Percentiles rank a stretch among this genome's conserved stretches.
Conservation (phyloP, 2,329 filamentous ascomycete genomes). For the Xylariaceae sp. region DNA sequence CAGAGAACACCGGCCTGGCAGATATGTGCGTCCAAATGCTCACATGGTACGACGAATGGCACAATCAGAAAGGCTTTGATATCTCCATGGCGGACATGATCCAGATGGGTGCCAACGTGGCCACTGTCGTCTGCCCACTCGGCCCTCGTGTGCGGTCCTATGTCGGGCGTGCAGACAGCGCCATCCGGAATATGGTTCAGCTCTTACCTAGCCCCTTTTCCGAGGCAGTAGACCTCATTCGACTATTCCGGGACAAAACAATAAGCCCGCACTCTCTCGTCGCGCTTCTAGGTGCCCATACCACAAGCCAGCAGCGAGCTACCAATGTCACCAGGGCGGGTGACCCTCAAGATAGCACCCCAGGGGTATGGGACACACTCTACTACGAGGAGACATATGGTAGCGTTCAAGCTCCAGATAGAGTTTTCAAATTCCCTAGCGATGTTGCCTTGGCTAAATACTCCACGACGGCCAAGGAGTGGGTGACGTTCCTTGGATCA, state of each 20-base stretch:
- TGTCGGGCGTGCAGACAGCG: conserved; percentile 56
- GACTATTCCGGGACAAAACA: conserved; percentile 59
- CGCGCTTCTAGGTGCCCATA: conserved; percentile 62
- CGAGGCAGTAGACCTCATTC: conserved; percentile 55
- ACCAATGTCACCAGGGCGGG: conserved; percentile 48
- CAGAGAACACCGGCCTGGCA: conserved; percentile 55
- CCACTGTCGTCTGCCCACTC: conserved; percentile 52
- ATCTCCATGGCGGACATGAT: conserved; percentile 61
- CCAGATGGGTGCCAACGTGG: conserved; percentile 58
- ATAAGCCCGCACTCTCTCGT: conserved; percentile 57
- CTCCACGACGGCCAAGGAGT: conserved; percentile 44
- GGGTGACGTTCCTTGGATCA: conserved; percentile 44
- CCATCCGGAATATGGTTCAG: conserved; percentile 45
- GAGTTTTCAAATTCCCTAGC: conserved; percentile 50
- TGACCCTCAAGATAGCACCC: conserved; percentile 57
- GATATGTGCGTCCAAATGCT: conserved; percentile 49
- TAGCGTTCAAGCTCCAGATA: conserved; percentile 38
- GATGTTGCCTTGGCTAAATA: conserved; percentile 49
- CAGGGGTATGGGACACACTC: conserved; percentile 58
- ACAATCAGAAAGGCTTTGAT: conserved; percentile 41
- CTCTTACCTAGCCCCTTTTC: conserved; percentile 52
- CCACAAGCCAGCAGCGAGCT: conserved; percentile 55
- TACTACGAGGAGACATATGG: conserved; percentile 53
- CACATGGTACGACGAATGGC: conserved; percentile 41
- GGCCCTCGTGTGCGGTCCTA: conserved; percentile 56